Base-by-base conservation (phyloP, 192 early-diverging fungal species). In the Obelidium mucronatum region DNA sequence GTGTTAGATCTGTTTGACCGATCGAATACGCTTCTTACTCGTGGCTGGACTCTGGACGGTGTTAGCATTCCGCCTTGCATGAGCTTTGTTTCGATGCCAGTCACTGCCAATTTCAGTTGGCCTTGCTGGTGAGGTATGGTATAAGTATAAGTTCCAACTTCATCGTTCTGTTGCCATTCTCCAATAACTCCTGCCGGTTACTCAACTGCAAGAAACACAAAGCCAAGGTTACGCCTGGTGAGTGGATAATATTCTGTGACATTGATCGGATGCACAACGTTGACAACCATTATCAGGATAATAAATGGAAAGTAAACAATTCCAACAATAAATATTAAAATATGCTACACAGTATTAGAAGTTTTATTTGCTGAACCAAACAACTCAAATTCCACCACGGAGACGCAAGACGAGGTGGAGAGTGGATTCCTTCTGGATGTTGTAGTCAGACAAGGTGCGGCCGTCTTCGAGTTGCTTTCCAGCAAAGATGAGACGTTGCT, bases 381-480 rank as follows among this genome's bases (percentile, higher is more conserved):
- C 22, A 58, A 58, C 22, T 58, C 55, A 58, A 26, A 24, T 64
- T 64, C 69, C 69, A 58, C 86, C 85, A 69, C 91, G 85, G 51
- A 92, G 87, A 77, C 90, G 88, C 17, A 93, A 80, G 19, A 92
- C 90, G 30, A 92, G 77, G 80, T 91, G 88, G 44, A 91, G 83
- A 40, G 90, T 91, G 48, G 88, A 88, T 73, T 91, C 89, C 82
- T 90, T 90, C 73, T 89, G 90, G 73, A 93, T 92, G 80, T 93
- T 91, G 79, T 91, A 92, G 80, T 90, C 88, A n/a, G 86, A 84
- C 0, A 94, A 79, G 40, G 88, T 93, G 66, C 89, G 88, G 68
- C 89, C 91, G 80, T 91, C 90, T 64, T 93, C 92, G 44, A 93
- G 87, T 82, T 92, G 89, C 81, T 93, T 93, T 51, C 92, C 92